Percentiles rank a stretch among this genome's conserved stretches.
phyloP scores from a whole-genome alignment of 2,329 filamentous ascomycete genomes.

The Penicillium concentricum region DNA sequence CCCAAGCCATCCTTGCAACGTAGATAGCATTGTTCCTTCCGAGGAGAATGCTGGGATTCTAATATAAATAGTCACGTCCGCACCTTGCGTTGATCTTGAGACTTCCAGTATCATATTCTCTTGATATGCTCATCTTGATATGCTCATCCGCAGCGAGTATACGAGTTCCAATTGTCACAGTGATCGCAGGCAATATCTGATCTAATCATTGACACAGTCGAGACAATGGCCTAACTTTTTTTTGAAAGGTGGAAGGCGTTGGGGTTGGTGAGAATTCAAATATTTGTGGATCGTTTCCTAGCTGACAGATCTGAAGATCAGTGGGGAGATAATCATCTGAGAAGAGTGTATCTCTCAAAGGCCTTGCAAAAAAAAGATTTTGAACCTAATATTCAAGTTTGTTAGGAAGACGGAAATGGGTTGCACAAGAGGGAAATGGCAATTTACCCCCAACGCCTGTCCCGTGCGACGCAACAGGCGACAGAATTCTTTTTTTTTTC shows the following conservation, averaged over 20 bases:
- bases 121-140: not conserved
- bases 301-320: not conserved
- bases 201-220: too few species aligned
- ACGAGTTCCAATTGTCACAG: not conserved
- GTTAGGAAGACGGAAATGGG: not conserved
- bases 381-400: too few species aligned
- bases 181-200: not conserved
- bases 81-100: constrained; percentile 12
- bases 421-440: not conserved
- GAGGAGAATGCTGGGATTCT: not conserved
- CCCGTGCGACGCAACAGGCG: constrained; percentile 2
- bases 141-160: not conserved
- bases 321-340: not conserved
- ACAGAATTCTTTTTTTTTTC: not conserved
- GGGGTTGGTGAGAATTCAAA: not conserved
- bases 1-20: not conserved
- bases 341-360: not conserved
- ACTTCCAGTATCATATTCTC: not conserved
- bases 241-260: not conserved
- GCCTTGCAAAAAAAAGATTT: too few species aligned
- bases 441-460: not conserved
- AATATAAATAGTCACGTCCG: not conserved
- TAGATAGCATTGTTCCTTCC: not conserved
- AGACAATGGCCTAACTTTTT: not conserved
- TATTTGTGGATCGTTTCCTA: not conserved